Percentiles rank a stretch among this genome's conserved stretches.
These are phyloP conservation scores for Coleophoma eucalyptorum DNA, from an alignment of 2,329 filamentous ascomycete species.

Conservation along the genomic window DNA sequence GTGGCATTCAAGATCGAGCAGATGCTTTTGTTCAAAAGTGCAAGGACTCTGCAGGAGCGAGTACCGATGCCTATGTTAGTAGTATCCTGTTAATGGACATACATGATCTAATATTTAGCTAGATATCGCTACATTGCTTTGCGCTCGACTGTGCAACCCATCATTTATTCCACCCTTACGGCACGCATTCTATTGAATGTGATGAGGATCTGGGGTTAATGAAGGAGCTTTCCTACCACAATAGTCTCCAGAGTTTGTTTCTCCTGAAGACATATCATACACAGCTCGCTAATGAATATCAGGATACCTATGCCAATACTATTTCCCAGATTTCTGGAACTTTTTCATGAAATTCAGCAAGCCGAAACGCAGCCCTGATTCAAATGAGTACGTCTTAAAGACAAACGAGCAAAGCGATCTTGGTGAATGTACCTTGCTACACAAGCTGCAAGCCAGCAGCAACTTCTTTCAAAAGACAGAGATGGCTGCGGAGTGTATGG, in stretches of 20 bases:
- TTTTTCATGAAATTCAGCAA: slow-evolving; percentile 92
- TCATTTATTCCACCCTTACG: slow-evolving; percentile 65
- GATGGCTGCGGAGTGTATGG: slow-evolving; percentile 64
- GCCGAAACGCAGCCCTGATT: slow-evolving; percentile 38
- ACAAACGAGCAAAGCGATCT: slow-evolving; percentile 42
- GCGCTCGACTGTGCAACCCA: slow-evolving; percentile 67
- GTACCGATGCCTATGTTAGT: slow-evolving; percentile 57
- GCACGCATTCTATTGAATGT: slow-evolving; percentile 54
- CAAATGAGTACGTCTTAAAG: slow-evolving; percentile 54
- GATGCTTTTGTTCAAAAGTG: slow-evolving; percentile 52
- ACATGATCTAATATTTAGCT: neutral
- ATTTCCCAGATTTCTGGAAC: slow-evolving; percentile 96
- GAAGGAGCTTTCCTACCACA: slow-evolving; percentile 64
- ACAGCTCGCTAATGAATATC: slow-evolving; percentile 37
- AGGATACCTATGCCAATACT: slow-evolving; percentile 39
- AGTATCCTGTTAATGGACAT: neutral
- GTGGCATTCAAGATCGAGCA: slow-evolving; percentile 55
- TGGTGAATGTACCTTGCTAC: slow-evolving; percentile 53
- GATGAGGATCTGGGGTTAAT: slow-evolving; percentile 59
- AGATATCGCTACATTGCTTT: slow-evolving; percentile 54
- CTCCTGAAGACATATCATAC: neutral
- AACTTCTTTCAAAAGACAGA: slow-evolving; percentile 45
- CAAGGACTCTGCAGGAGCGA: slow-evolving; percentile 35
- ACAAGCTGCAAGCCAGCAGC: slow-evolving; percentile 51
- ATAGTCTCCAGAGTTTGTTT: slow-evolving; percentile 57